Conservation (phyloP, 805 yeast genomes). For the Wickerhamiella galacta region DNA sequence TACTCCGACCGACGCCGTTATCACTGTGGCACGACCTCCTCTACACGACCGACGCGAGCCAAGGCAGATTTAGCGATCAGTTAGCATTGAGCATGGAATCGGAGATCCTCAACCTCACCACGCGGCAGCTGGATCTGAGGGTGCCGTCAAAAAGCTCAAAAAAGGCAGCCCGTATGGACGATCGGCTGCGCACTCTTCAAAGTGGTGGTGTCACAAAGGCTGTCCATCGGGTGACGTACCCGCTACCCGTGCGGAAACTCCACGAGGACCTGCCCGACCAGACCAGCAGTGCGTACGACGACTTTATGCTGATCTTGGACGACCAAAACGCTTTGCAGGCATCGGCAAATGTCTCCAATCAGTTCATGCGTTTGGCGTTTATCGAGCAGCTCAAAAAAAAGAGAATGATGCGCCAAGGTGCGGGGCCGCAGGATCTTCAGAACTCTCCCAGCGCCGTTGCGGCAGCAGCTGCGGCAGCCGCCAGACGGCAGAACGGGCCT, state of each 20-base stretch:
- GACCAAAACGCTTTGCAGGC: slow-evolving; percentile 29
- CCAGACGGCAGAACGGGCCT: no score
- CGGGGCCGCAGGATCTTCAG: background rate
- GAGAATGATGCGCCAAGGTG: no score
- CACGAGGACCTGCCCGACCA: slow-evolving; percentile 63
- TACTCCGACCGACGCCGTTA: slow-evolving; percentile 64
- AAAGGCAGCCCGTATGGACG: slow-evolving; percentile 2
- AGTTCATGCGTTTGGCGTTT: slow-evolving; percentile 73
- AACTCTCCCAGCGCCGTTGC: slow-evolving; percentile 25
- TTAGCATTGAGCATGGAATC: slow-evolving; percentile 71
- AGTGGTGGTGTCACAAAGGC: background rate
- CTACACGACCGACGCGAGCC: slow-evolving; percentile 63
- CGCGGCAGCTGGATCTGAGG: slow-evolving; percentile 57
- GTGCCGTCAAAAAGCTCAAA: slow-evolving; percentile 30
- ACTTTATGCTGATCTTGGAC: slow-evolving; percentile 59
- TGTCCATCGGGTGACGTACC: slow-evolving; percentile 21
- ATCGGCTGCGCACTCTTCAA: background rate
- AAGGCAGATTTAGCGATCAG: slow-evolving; percentile 53
- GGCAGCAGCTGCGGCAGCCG: slow-evolving; percentile 10
- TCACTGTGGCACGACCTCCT: slow-evolving; percentile 74
- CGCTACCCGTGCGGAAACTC: slow-evolving; percentile 27
- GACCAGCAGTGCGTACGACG: slow-evolving; percentile 66
- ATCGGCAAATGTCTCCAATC: slow-evolving; percentile 30
- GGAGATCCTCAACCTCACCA: slow-evolving; percentile 65
- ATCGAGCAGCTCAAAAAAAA: slow-evolving; percentile 73